These are phyloP conservation scores for Stachybotrys chlorohalonatus DNA, from an alignment of 2,329 filamentous ascomycete genomes.

Conservation along the genomic window DNA sequence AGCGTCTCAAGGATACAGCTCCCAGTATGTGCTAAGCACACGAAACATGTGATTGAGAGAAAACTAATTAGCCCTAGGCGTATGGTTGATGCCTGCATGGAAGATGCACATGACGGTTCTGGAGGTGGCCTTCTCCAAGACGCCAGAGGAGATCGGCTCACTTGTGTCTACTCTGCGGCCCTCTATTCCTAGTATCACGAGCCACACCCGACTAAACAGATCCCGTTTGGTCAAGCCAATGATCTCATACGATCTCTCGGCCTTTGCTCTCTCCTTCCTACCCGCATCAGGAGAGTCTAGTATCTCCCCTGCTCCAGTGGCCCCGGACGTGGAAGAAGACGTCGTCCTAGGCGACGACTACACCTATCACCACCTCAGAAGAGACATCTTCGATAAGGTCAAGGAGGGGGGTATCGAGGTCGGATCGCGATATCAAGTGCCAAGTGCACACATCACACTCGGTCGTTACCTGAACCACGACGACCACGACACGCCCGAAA, in stretches of 20 bases:
- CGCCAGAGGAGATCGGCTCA: constrained; percentile 54
- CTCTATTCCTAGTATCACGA: constrained; percentile 49
- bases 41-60: neutral
- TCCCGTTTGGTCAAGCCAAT: constrained; percentile 72
- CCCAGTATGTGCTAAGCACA: constrained; percentile 50
- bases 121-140: constrained; percentile 75
- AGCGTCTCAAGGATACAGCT: constrained; percentile 51
- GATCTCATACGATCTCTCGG: constrained; percentile 76
- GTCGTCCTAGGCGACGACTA: constrained; percentile 52
- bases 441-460: constrained; percentile 83
- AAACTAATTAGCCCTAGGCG: constrained; percentile 33
- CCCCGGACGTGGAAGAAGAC: constrained; percentile 22
- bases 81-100: constrained; percentile 79
- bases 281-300: constrained; percentile 59
- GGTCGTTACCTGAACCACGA: constrained; percentile 64
- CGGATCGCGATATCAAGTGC: constrained; percentile 75
- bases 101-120: constrained; percentile 78
- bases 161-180: constrained; percentile 51
- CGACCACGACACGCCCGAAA: constrained; percentile 51
- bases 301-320: constrained; percentile 26
- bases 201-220: constrained; percentile 58
- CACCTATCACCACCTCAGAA: constrained; percentile 84
- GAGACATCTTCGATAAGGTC: constrained; percentile 61
- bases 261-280: constrained; percentile 78
- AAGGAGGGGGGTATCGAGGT: constrained; percentile 57